Conservation (phyloP, 2,329 filamentous ascomycete species). For the Pseudogymnoascus sp. region DNA sequence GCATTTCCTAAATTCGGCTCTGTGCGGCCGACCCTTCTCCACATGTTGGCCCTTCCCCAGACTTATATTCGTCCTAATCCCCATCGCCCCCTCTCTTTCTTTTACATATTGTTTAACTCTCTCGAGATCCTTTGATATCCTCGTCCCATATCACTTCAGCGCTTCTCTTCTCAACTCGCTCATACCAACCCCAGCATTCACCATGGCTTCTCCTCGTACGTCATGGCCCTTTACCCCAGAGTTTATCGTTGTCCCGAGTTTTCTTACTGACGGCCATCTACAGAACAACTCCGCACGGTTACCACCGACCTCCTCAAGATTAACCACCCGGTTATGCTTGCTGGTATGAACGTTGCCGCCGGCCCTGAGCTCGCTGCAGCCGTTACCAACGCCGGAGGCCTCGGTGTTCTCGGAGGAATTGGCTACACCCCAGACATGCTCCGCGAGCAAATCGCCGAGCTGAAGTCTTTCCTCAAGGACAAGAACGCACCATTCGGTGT, state of each 20-base stretch:
- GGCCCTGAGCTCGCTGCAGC: slow-evolving; percentile 94
- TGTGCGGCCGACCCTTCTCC: background rate
- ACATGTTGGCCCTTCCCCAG: slow-evolving; percentile 12
- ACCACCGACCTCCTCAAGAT: slow-evolving; percentile 96
- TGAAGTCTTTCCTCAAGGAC: slow-evolving; percentile 81
- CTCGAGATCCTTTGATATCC: background rate
- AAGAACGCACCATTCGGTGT: slow-evolving; percentile 95
- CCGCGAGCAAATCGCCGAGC: slow-evolving; percentile 85
- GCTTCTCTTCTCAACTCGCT: slow-evolving; percentile 12
- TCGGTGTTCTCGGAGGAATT: slow-evolving; percentile 93
- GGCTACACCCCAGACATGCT: slow-evolving; percentile 98
- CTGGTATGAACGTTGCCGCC: slow-evolving; percentile 98
- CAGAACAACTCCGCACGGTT: slow-evolving; percentile 84
- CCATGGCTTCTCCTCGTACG: slow-evolving; percentile 78
- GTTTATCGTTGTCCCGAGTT: background rate
- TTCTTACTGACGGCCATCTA: slow-evolving; percentile 23
- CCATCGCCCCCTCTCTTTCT: background rate
- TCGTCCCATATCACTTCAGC: background rate
- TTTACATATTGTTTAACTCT: background rate
- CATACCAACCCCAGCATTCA: slow-evolving; percentile 25
- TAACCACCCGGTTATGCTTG: slow-evolving; percentile 90
- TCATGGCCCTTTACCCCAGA: slow-evolving; percentile 20
- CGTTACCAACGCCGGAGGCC: slow-evolving; percentile 91
- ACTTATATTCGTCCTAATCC: slow-evolving; percentile 2
- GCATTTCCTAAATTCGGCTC: slow-evolving; percentile 27